Evolutionary conservation across 768 basidiomycete genomes (phyloP), one percentile per base, ranked within the genome.

Genomic region (Naganishia onofrii): DNA sequence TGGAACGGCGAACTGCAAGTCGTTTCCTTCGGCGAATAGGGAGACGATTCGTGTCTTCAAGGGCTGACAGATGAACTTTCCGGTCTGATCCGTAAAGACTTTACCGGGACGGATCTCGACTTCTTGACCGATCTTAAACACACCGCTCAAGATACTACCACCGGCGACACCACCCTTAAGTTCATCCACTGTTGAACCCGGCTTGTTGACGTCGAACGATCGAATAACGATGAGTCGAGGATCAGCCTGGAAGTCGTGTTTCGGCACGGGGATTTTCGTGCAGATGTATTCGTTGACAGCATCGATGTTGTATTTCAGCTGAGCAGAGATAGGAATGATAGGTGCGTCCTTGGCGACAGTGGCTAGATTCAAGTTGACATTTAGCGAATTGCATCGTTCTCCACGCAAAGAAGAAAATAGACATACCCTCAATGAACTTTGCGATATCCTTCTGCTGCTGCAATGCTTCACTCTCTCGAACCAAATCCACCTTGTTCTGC

Each of bases 201-300:
- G 96, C 82, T 96, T 97, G 86, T 99, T 99, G 81, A 99, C 95
- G 81, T 99, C 96, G 83, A 98, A 99, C 23, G 93, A 96, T 74
- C 95, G 92, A 82, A 99, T 99, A 80, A 98, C 94, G 79, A 98
- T 98, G 74, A 99, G 88, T 38, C 89, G 88, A 0, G 96, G 93
- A 72, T 91, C 88, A 32, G 92, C 89, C 38, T 88, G 85, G 82
- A 98, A 99, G 84, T 98, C 91, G 70, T 95, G 91, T 42, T 88
- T 83, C 55, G 95, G 96, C 58, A 98, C 90, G 21, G 96, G 93
- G 76, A 99, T 97, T 64, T 90, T 88, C 81, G 92, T 94, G 74
- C 93, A 93, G 81, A 98, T 95, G 84, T 96, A 97, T 77, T 97
- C 94, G 83, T 95, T 96, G 58, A 99, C 93, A 21, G 95, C 96